phyloP scores from a whole-genome alignment of 257 asterid species.

The Orobanche coerulescens region DNA sequence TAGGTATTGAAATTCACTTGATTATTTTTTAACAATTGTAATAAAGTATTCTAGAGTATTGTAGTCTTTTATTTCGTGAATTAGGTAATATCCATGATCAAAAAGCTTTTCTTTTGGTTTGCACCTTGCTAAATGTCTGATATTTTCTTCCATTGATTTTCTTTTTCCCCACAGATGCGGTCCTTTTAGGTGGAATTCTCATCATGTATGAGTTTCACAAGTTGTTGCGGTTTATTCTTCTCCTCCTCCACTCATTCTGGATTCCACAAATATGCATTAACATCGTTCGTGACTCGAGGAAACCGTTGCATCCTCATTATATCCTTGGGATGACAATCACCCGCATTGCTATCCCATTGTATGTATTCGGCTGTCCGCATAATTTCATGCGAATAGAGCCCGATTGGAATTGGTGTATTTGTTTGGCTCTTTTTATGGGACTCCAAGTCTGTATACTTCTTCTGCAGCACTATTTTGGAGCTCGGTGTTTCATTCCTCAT shows the following conservation, averaged over 20 bases:
- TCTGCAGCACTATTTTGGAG: slow-evolving; percentile 86
- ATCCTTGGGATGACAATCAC: slow-evolving; percentile 80
- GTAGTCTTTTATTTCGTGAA: too few species aligned
- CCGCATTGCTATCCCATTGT: slow-evolving; percentile 80
- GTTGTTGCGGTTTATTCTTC: slow-evolving; percentile 61
- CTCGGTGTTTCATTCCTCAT: slow-evolving; percentile 91
- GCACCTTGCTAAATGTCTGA: neutral
- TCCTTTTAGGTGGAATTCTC: slow-evolving; percentile 82
- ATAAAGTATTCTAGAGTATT: too few species aligned
- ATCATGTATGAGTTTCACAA: slow-evolving; percentile 85
- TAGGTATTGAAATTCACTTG: too few species aligned
- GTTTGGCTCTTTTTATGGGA: slow-evolving; percentile 62
- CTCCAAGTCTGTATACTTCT: slow-evolving; percentile 72
- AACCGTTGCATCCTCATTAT: slow-evolving; percentile 91
- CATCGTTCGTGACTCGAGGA: slow-evolving; percentile 78
- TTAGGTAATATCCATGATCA: too few species aligned
- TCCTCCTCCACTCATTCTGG: slow-evolving; percentile 91
- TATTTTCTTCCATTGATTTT: slow-evolving; percentile 13
- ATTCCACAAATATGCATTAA: slow-evolving; percentile 81
- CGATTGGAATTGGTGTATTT: slow-evolving; percentile 63
- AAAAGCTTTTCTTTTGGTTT: neutral
- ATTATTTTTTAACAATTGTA: too few species aligned
- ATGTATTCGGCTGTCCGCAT: slow-evolving; percentile 83
- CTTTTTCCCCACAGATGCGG: slow-evolving; percentile 70
- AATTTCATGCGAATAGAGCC: slow-evolving; percentile 94